Evolutionary conservation across 129 eudicot species (phyloP), one percentile per base, ranked within the genome.

Genomic region (Arctium lappa): DNA sequence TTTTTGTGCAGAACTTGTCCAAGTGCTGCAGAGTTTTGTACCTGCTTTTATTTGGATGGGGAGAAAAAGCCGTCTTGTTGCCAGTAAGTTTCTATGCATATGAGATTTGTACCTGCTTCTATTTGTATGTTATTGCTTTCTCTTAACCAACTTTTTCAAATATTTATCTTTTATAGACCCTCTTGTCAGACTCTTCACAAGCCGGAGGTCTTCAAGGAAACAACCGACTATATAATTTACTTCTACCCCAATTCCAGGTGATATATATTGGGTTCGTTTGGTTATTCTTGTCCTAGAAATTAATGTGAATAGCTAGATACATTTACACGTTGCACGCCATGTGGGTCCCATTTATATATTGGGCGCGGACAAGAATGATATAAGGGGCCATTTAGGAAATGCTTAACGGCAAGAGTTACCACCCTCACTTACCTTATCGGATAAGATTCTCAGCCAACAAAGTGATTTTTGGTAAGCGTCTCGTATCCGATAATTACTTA

Each of bases 1-100:
- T 42, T 46, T 46, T 46, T 46, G 56, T 46, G 12, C 12, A 42
- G 12, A 42, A 42, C 50, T 42, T 42, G 9, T 9, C 50, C 8
- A 42, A 42, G 12, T 8, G 50, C 94, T 10, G 87, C 90, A 40
- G 94, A 87, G 60, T 85, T 82, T 29, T 90, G 27, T 89, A 31
- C 89, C 97, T n/a, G 94, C 86, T 65, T 77, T 85, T 33, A 78
- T 60, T 2, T 46, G 37, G 44, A 66, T 27, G 9, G 48, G n/a
- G 5, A 62, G 27, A 76, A 38, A 85, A 68, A 56, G 69, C 36
- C 73, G 83, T 29, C 37, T 68, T n/a, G 86, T 73, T 34, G 78
- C n/a, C 8, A 0, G 77, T 77, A 77, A 74, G 44, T 42, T 44
- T 50, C 40, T 32, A 75, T 74, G 80, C 77, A 76, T 68, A 69